A percentile compares a stretch with the other conserved stretches of the same genome.
phyloP scores from a whole-genome alignment of 2,329 filamentous ascomycete species.

The Xylariales sp. region DNA sequence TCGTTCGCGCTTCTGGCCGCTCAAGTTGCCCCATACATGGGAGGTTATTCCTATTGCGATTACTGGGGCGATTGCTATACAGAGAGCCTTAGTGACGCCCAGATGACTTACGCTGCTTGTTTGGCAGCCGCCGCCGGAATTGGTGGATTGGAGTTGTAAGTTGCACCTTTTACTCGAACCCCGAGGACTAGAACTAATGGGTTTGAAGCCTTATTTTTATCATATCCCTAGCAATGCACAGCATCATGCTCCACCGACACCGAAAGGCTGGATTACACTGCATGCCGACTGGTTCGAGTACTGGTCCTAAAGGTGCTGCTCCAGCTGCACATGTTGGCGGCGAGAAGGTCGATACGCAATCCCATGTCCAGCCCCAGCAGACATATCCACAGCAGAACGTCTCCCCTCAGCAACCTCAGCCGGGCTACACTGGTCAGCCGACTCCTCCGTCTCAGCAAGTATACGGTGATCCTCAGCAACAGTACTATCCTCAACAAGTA shows the following conservation, averaged over 20 bases:
- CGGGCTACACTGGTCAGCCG: slow-evolving; percentile 1
- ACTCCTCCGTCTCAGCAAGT: slow-evolving; percentile 13
- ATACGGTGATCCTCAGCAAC: slow-evolving; percentile 10
- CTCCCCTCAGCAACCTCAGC: slow-evolving; percentile 6
- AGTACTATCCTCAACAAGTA: slow-evolving; percentile 13
- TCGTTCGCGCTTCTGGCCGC: slow-evolving; percentile 38
- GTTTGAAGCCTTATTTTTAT: slow-evolving; percentile 35
- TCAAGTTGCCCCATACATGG: slow-evolving; percentile 22
- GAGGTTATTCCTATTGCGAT: slow-evolving; percentile 20
- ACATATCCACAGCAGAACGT: slow-evolving; percentile 10
- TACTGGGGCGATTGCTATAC: slow-evolving; percentile 15
- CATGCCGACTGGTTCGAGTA: slow-evolving; percentile 24
- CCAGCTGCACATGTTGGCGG: slow-evolving; percentile 12
- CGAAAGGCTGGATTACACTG: slow-evolving; percentile 37
- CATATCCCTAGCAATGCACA: slow-evolving; percentile 35
- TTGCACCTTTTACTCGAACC: slow-evolving; percentile 4
- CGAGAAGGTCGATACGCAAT: slow-evolving; percentile 25
- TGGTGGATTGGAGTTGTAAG: slow-evolving; percentile 40
- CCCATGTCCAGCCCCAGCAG: slow-evolving; percentile 16
- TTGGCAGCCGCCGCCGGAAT: slow-evolving; percentile 33
- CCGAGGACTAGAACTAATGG: background rate
- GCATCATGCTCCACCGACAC: slow-evolving; percentile 38
- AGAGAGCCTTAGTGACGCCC: slow-evolving; percentile 11
- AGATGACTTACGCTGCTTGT: slow-evolving; percentile 18
- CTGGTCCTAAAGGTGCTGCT: slow-evolving; percentile 11